A percentile compares a stretch with the other conserved stretches of the same genome.
These are phyloP conservation scores for Magnolia kwangsiensis DNA, from an alignment of 164 flowering plant species.

Conservation along the genomic window DNA sequence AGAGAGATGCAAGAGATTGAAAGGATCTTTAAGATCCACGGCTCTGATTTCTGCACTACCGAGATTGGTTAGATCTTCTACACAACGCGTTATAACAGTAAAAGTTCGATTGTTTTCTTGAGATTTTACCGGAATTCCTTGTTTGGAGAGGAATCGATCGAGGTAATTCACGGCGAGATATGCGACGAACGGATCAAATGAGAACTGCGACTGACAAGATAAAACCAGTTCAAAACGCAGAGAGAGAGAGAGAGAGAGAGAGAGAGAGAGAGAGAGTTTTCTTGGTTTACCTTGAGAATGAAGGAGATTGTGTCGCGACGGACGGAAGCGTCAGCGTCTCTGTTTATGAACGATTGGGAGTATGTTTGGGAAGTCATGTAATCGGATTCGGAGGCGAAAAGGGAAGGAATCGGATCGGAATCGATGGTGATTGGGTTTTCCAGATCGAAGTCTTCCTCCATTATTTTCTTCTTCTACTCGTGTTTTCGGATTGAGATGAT, in stretches of 20 bases:
- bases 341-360: conserved; percentile 5
- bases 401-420: conserved; percentile 25
- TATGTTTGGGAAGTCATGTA: conserved; percentile 43
- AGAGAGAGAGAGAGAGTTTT: not conserved
- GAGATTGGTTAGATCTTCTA: conserved; percentile 10
- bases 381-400: conserved; percentile 49
- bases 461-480: not conserved
- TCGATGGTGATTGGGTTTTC: conserved; percentile 48
- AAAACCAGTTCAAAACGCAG: not conserved
- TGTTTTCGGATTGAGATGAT: not conserved
- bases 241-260: not conserved
- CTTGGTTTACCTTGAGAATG: conserved; percentile 36
- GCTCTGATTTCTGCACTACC: conserved; percentile 44
- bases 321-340: conserved; percentile 13
- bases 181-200: conserved; percentile 37
- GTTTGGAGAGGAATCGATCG: conserved; percentile 59
- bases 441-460: conserved; percentile 34
- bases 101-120: not conserved
- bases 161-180: conserved; percentile 68
- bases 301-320: conserved; percentile 39
- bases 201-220: conserved; percentile 22
- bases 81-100: not conserved
- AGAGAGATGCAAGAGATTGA: conserved; percentile 49
- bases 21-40: conserved; percentile 54
- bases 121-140: conserved; percentile 39